phyloP scores from a whole-genome alignment of 2,329 filamentous ascomycete genomes.

The Zalaria sp. region DNA sequence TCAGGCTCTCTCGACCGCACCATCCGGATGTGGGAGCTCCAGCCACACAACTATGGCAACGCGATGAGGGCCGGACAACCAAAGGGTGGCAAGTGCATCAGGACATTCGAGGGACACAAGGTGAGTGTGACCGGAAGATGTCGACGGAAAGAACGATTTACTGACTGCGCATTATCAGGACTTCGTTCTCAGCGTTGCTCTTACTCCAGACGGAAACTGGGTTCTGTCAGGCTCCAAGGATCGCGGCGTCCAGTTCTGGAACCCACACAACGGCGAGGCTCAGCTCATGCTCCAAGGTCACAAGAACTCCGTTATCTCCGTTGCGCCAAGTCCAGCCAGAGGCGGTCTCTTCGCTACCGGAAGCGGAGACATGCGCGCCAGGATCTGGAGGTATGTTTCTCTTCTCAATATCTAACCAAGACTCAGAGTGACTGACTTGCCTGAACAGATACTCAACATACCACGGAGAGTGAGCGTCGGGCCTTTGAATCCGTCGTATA shows the following conservation, averaged over 20 bases:
- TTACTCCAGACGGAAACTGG: constrained; percentile 90
- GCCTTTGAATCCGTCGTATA: too few relatives aligned
- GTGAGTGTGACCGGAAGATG: constrained; percentile 32
- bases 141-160: too few relatives aligned
- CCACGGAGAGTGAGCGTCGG: too few relatives aligned
- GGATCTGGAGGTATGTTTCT: constrained; percentile 68
- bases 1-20: constrained; percentile 94
- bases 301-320: constrained; percentile 95
- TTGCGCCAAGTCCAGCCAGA: constrained; percentile 70
- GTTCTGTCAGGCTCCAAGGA: constrained; percentile 97
- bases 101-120: constrained; percentile 94
- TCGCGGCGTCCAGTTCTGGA: constrained; percentile 96
- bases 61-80: constrained; percentile 35
- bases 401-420: too few relatives aligned
- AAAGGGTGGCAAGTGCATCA: constrained; percentile 84
- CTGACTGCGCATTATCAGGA: constrained; percentile 40
- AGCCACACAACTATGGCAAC: constrained; percentile 46
- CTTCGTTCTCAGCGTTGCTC: constrained; percentile 88
- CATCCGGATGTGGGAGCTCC: constrained; percentile 98
- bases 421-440: too few relatives aligned
- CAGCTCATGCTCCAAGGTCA: constrained; percentile 98
- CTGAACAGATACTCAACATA: too few relatives aligned
- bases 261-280: constrained; percentile 80
- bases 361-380: constrained; percentile 91
- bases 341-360: constrained; percentile 88